Evolutionary conservation across 305 asterid species (phyloP), one percentile per base, ranked within the genome.

Genomic region (Solanum hybrid): DNA sequence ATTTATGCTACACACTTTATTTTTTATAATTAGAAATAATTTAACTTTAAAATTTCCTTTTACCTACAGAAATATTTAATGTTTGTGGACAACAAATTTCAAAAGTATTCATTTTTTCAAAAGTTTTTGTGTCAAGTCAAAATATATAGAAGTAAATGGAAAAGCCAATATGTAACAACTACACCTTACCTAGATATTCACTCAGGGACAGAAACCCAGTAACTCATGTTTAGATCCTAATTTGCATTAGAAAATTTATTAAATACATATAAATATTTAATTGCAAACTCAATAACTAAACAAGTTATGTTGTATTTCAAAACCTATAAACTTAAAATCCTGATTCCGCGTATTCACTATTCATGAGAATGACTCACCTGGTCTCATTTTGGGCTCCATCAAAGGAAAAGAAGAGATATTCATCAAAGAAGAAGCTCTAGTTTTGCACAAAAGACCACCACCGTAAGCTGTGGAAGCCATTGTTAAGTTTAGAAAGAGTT

Each of bases 401-500:
- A 89, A 69, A 60, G 94, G 94, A 90, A 90, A 91, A 90, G 85
- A 88, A 66, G 92, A 90, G 64, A 87, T 87, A 85, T 92, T 91
- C 90, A 88, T 37, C 35, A 51, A 82, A 86, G 94, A 87, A 92
- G 91, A 89, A 19, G 90, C 85, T 87, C 91, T 88, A 87, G 13
- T 90, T 89, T 88, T 92, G 92, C 90, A 89, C 13, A 91, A 64
- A 79, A 90, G 60, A 90, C 76, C 87, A 88, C 89, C 86, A n/a
- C 90, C 80, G 11, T 90, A 89, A 10, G 93, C 86, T 22, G 88
- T 42, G 32, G 93, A 88, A 36, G 93, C 93, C 95, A 93, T 93
- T 88, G 42, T 84, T 31, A 45, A 81, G 14, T 27, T 42, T 84
- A 17, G 17, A 40, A 0, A 0, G 26, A 27, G 6, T 38, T 81